Conservation (phyloP, 1,284 basidiomycete species). For the Phylloporus sp. region DNA sequence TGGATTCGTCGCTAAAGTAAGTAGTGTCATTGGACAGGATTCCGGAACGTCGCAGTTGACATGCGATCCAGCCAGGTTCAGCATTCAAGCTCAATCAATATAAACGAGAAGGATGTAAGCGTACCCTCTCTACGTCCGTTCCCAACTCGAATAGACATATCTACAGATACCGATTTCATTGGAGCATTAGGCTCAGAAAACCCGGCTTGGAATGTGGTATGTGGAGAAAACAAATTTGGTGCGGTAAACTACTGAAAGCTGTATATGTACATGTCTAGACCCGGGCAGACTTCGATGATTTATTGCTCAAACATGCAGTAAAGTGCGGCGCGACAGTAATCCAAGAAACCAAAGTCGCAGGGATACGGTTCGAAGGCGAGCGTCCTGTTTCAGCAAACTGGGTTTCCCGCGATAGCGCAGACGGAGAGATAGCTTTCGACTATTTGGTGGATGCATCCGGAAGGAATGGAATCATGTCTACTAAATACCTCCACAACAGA, state of each 20-base stretch:
- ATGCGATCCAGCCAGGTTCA: not conserved
- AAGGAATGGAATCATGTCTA: not conserved
- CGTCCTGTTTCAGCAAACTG: not conserved
- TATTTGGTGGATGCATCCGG: not conserved
- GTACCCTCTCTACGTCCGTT: too few relatives aligned
- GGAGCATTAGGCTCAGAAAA: not conserved
- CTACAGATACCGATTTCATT: not conserved
- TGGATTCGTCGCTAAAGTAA: not conserved
- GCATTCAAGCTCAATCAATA: conserved; percentile 2
- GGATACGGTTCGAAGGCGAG: not conserved
- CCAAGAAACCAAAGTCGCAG: not conserved
- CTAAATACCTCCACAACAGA: not conserved
- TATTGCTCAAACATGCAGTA: not conserved
- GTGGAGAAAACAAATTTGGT: too few relatives aligned
- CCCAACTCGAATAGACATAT: too few relatives aligned
- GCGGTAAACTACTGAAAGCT: too few relatives aligned
- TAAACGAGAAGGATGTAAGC: conserved; percentile 2
- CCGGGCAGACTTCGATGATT: not conserved
- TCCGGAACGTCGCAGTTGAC: too few relatives aligned
- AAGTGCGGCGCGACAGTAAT: not conserved
- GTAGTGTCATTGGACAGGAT: too few relatives aligned
- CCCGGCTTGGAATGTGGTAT: not conserved
- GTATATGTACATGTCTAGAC: not conserved
- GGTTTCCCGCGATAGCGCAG: not conserved
- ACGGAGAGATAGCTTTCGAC: not conserved